phyloP scores from a whole-genome alignment of 306 rosid genomes.

The Begonia fuchsioides region DNA sequence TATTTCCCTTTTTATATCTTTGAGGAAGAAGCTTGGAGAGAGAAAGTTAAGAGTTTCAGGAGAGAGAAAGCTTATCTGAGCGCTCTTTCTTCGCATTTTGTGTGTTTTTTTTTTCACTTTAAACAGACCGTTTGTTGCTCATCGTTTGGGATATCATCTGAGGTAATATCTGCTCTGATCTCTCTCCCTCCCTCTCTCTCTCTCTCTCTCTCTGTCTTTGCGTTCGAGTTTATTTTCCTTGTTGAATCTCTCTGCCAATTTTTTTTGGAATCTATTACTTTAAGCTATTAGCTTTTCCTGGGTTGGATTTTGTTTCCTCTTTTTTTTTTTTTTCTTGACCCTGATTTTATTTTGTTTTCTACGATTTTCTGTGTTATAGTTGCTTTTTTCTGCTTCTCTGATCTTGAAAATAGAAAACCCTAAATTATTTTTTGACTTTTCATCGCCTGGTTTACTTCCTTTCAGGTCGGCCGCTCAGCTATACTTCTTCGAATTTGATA shows the following conservation, averaged over 20 bases:
- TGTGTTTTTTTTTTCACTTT: slow-evolving; percentile 18
- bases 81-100: slow-evolving; percentile 23
- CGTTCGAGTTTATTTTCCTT: neutral
- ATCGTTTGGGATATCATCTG: slow-evolving; percentile 22
- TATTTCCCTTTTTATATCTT: slow-evolving; percentile 13
- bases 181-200: neutral
- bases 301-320: no score
- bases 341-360: slow-evolving; percentile 2
- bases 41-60: slow-evolving; percentile 28
- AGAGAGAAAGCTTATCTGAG: slow-evolving; percentile 40
- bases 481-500: slow-evolving; percentile 7
- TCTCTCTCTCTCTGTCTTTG: no score
- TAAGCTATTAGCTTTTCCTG: slow-evolving; percentile 22
- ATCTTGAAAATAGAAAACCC: slow-evolving; percentile 20
- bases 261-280: slow-evolving; percentile 41
- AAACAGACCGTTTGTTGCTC: slow-evolving; percentile 12
- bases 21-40: slow-evolving; percentile 30
- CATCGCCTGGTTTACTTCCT: slow-evolving; percentile 12
- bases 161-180: slow-evolving; percentile 38
- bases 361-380: slow-evolving; percentile 44
- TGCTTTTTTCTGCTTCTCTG: slow-evolving; percentile 37
- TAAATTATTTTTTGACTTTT: slow-evolving; percentile 15
- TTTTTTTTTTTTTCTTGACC: no score
- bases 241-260: slow-evolving; percentile 6
- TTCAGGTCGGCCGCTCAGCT: slow-evolving; percentile 13